phyloP scores from a whole-genome alignment of 768 basidiomycete species.

The Floccularia luteovirens region DNA sequence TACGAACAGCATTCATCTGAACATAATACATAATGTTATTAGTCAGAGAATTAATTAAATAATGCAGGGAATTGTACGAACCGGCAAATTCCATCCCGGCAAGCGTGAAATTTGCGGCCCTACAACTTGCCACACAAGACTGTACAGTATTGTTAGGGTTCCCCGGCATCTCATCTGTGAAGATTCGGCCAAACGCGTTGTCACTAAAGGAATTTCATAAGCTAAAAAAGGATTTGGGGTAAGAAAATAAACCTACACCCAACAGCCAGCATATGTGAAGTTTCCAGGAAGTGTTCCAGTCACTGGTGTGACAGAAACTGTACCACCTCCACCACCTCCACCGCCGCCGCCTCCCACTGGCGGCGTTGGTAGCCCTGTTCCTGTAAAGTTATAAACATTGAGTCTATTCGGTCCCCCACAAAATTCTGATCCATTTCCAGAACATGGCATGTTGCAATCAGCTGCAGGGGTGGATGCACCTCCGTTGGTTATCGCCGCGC shows the following conservation, averaged over 20 bases:
- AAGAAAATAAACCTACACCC: constrained; percentile 35
- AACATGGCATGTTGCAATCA: constrained; percentile 63
- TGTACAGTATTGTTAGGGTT: constrained; percentile 43
- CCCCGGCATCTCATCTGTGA: constrained; percentile 21
- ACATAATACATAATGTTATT: not conserved
- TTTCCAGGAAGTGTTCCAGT: constrained; percentile 40
- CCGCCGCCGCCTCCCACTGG: constrained; percentile 25
- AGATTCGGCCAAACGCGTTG: constrained; percentile 57
- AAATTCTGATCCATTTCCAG: constrained; percentile 53
- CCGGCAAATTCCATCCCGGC: constrained; percentile 66
- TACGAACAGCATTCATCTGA: constrained; percentile 38
- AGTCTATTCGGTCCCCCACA: constrained; percentile 70
- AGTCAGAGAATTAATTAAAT: not conserved
- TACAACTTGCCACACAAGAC: constrained; percentile 55
- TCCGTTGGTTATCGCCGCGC: constrained; percentile 32
- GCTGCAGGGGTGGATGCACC: constrained; percentile 37
- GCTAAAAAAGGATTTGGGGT: not conserved
- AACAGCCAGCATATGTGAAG: constrained; percentile 62
- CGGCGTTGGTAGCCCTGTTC: constrained; percentile 36
- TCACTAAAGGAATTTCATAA: constrained; percentile 30
- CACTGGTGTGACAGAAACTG: constrained; percentile 32
- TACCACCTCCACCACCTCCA: constrained; percentile 23
- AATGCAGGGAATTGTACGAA: constrained; percentile 22
- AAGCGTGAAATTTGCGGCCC: constrained; percentile 45
- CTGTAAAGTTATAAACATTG: constrained; percentile 66